Base-by-base conservation (phyloP, 75 land plant genomes). In the Pseudotsuga menziesii region DNA sequence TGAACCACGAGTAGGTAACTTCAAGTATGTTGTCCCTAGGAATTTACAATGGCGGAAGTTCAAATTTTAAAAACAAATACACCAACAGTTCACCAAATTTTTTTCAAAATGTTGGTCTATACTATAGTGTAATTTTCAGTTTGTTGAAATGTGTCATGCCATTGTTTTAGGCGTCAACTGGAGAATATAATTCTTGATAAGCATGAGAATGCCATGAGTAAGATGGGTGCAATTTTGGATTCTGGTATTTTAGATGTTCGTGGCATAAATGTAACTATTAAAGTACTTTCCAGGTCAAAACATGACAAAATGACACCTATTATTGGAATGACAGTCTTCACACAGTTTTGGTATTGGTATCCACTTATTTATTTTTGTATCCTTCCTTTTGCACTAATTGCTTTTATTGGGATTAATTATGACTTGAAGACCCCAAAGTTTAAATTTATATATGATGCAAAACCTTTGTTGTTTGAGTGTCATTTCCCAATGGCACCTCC, bases 311-410 rank as follows among this genome's bases (percentile, higher is more conserved):
- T 86, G 66, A 86, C 80, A 39, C 82, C 88, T 6, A 86, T 86
- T 25, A 82, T 86, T 27, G 85, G 88, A 4, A 86, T 86, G 88
- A 85, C 85, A 44, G 85, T 86, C n/a, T 86, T 86, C 67, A 86
- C 82, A 59, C 85, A 86, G 82, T 86, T 80, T 57, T 86, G 88
- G 85, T 83, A 86, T 73, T 86, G 88, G 88, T 86, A 86, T 32
- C 88, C 85, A 0, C 82, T 86, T 36, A 83, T 83, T 4, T 86
- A 86, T 79, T 86, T 86, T 75, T 22, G 80, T 26, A 86, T 85
- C 61, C 74, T 86, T 22, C 83, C 88, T 13, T 86, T 86, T 74
- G 80, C 86, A 16, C 88, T 85, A 5, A 86, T 85, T 48, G 82
- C 88, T 56, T 86, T 86, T 60, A 86, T 83, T 58, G 88, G 88